Base-by-base conservation (phyloP, 345 rosid genomes). In the Bretschneidera sinensis region DNA sequence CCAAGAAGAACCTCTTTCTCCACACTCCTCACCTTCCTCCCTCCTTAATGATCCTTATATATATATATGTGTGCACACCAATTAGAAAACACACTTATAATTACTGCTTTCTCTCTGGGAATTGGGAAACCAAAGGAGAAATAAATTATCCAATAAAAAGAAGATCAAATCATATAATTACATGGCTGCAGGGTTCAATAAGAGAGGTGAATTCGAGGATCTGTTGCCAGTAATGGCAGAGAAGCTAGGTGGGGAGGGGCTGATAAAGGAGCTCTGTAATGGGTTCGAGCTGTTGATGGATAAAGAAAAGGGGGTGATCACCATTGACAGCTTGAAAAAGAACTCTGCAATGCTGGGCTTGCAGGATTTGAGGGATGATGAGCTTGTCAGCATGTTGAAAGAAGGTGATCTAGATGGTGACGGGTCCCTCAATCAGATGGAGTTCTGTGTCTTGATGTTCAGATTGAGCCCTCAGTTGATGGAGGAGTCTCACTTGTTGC, bases 371-470 rank as follows among this genome's bases (percentile, higher is more conserved):
- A 49, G 60, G 9, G 76, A 78, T 18, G 85, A 75, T 24, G 76
- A 83, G 60, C 69, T 76, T 6, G 77, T 33, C 15, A 59, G 78
- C 68, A 83, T 83, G 85, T 71, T 83, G 13, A 48, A 24, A 70
- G 84, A 83, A 67, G 87, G 87, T 0, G 87, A 80, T 39, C 54
- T 69, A 2, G 87, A 83, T 49, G 76, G 81, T 3, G 87, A 83
- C 34, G 85, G 85, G 2, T 77, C 72, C 10, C 80, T 77, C 23
- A 74, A 61, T 23, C 74, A 79, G 70, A 77, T 69, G 76, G 85
- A 83, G 76, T 83, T 83, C 43, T 83, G 85, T 58, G 78, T 83
- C 5, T 48, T 83, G 71, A 80, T 83, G 87, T 77, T 83, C 76
- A 74, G 83, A 75, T 59, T 79, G 54, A 83, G 87, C 69, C 87